Evolutionary conservation across 2,329 filamentous ascomycete species (phyloP), one percentile per base, ranked within the genome.

Genomic region (Penicillium sp.): DNA sequence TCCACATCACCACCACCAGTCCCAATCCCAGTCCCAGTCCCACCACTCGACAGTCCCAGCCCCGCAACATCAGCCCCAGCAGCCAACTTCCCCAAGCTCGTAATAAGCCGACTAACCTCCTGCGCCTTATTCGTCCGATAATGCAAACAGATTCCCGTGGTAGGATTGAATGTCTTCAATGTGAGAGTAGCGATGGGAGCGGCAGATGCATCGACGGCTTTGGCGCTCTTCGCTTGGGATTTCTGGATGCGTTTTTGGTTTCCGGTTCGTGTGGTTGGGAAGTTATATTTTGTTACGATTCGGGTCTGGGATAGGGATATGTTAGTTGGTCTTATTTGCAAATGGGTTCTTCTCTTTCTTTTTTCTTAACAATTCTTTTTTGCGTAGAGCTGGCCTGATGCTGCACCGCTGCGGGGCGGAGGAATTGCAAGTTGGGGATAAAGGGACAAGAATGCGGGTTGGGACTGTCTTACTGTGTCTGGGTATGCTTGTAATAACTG

Each of bases 201-300:
- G 10, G 7, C 8, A 6, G 83, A 84, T 41, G 96, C 41, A 44
- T 36, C 42, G 42, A 57, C 36, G 45, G 54, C 18, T 40, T 53
- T 47, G 42, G 52, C 50, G 54, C 58, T 50, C 55, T 67, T 61
- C 62, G 60, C 46, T 61, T 65, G 62, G 34, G 65, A 38, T 50
- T 67, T 60, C 51, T 69, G 56, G 41, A 67, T 50, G 52, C 59
- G 52, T 42, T 61, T 46, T n/a, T 62, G 49, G 53, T 65, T 55
- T 54, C 59, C 48, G 39, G 56, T 47, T 36, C 49, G 52, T 54
- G 53, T 54, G 30, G 64, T 60, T 12, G 70, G 66, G 68, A 92
- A 83, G 67, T 83, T 86, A 82, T 97, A 99, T 78, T 88, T 90
- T 56, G 91, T 95, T 59, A 89, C 95, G 75, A 97, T 89, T 65